Percentiles rank a stretch among this genome's conserved stretches.
These are phyloP conservation scores for Thalassiosira livingstoniorum DNA, from an alignment of 352 stramenopile species.

Conservation along the genomic window DNA sequence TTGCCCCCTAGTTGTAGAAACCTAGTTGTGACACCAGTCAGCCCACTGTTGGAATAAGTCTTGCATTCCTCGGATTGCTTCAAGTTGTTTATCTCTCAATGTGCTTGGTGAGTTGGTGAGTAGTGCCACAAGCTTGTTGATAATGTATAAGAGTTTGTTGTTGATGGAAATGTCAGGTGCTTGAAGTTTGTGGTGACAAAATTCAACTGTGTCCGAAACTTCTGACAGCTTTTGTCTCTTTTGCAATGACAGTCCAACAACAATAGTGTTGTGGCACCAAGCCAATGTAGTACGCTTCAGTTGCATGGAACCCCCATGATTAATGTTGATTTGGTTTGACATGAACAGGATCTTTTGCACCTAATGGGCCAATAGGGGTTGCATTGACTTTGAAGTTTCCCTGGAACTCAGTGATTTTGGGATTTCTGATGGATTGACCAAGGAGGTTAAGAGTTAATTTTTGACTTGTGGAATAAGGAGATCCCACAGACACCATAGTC, in stretches of 20 bases:
- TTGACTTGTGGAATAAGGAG: constrained; percentile 43
- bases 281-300: constrained; percentile 3
- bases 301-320: constrained; percentile 5
- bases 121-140: background rate
- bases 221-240: background rate
- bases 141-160: background rate
- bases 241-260: constrained; percentile 13
- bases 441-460: constrained; percentile 53
- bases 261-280: constrained; percentile 21
- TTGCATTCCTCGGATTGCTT: background rate
- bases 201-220: constrained; percentile 6
- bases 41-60: too few relatives aligned
- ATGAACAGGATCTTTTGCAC: constrained; percentile 19
- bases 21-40: too few relatives aligned
- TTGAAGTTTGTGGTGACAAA: constrained; percentile 13
- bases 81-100: background rate
- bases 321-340: constrained; percentile 4
- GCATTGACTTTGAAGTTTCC: constrained; percentile 51
- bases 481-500: constrained; percentile 45
- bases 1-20: too few relatives aligned
- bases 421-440: constrained; percentile 28
- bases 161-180: background rate
- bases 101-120: background rate
- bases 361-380: constrained; percentile 52
- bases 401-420: constrained; percentile 52